These are phyloP conservation scores for Penicillium brasilianum DNA, from an alignment of 2,329 filamentous ascomycete species.

Conservation along the genomic window DNA sequence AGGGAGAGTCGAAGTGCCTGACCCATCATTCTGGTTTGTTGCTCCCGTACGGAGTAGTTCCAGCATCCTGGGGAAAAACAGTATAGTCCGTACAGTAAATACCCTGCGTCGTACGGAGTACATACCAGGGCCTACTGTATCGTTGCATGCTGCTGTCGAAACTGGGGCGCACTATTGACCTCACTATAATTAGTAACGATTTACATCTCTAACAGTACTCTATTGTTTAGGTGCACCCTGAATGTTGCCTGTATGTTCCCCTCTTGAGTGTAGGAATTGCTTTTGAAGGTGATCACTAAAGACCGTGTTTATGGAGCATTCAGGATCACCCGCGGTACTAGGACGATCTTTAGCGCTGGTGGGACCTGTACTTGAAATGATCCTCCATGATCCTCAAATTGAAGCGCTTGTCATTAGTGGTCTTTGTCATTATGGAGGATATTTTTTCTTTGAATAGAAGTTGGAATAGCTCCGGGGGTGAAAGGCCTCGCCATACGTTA, in stretches of 20 bases:
- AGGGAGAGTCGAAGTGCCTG: constrained; percentile 11
- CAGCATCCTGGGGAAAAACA: neutral
- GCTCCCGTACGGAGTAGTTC: constrained; percentile 2
- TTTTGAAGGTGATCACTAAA: neutral
- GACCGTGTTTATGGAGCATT: neutral
- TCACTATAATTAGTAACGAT: constrained; percentile 1
- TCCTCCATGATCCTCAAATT: constrained; percentile 1
- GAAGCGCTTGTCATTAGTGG: neutral
- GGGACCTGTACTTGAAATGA: constrained; percentile 4
- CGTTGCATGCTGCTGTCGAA: neutral
- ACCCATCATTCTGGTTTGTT: constrained; percentile 16
- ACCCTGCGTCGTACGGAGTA: neutral
- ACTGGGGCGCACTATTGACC: constrained; percentile 7
- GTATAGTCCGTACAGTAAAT: neutral
- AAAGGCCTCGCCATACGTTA: neutral
- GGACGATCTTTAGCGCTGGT: constrained; percentile 15
- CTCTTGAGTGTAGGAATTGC: neutral
- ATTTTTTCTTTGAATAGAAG: neutral
- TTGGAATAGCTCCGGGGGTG: neutral
- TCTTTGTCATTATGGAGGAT: neutral
- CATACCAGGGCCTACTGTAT: constrained; percentile 1
- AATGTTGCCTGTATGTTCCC: neutral
- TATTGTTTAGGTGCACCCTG: neutral
- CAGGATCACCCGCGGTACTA: neutral
- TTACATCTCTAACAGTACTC: neutral